phyloP scores from a whole-genome alignment of 768 basidiomycete species.

The Hydnum rufescens region DNA sequence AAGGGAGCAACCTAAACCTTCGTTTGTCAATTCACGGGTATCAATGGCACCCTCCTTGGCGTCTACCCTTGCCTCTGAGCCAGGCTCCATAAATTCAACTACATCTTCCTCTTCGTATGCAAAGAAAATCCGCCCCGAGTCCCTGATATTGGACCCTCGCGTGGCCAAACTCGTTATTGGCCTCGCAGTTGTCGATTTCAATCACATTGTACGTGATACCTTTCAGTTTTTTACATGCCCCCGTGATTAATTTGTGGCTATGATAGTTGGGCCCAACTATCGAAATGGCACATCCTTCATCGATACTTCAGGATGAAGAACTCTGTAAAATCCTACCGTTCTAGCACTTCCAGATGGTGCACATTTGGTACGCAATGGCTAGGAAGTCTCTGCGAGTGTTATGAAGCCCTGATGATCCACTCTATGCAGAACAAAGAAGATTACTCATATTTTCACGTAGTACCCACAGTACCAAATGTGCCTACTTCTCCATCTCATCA shows the following conservation, averaged over 20 bases:
- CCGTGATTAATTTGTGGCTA: background rate
- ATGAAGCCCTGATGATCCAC: background rate
- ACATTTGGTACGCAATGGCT: constrained; percentile 45
- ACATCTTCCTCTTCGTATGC: constrained; percentile 9
- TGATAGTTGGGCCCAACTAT: constrained; percentile 76
- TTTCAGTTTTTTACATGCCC: background rate
- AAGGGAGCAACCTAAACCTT: no score
- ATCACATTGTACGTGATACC: constrained; percentile 50
- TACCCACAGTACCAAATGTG: constrained; percentile 22
- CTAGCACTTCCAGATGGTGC: constrained; percentile 94
- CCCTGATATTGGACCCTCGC: constrained; percentile 39
- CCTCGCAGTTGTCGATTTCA: constrained; percentile 86
- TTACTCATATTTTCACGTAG: constrained; percentile 90
- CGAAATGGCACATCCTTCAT: constrained; percentile 30
- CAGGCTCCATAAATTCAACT: constrained; percentile 5
- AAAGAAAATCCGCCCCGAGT: constrained; percentile 57
- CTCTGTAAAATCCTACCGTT: constrained; percentile 78
- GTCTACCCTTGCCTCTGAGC: background rate
- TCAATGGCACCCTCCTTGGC: background rate
- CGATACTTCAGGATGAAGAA: constrained; percentile 67
- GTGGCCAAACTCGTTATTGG: constrained; percentile 39
- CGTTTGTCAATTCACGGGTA: background rate
- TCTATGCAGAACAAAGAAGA: constrained; percentile 58
- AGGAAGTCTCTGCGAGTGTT: background rate
- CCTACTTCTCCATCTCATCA: constrained; percentile 14